phyloP scores from a whole-genome alignment of 2,329 filamentous ascomycete species.

The Stagonosporopsis rhizophila region DNA sequence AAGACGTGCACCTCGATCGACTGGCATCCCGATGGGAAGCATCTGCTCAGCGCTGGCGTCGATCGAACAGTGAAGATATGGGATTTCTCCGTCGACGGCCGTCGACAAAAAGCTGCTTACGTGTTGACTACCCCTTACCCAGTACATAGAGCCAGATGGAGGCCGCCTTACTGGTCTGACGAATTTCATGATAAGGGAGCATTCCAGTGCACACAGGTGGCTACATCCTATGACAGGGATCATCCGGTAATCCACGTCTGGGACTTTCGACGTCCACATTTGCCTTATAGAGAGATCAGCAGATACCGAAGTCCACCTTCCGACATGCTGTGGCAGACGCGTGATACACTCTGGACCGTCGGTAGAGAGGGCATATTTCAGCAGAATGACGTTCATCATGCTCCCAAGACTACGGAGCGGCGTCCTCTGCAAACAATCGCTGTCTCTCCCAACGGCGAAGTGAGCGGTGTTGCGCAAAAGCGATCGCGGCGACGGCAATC shows the following conservation, averaged over 20 bases:
- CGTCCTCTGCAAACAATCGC: constrained; percentile 64
- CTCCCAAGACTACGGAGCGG: constrained; percentile 64
- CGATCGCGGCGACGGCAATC: constrained; percentile 53
- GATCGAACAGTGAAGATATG: constrained; percentile 70
- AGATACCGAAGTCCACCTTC: constrained; percentile 62
- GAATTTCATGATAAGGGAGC: constrained; percentile 59
- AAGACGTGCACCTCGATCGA: constrained; percentile 68
- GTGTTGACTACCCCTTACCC: constrained; percentile 67
- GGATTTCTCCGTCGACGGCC: constrained; percentile 65
- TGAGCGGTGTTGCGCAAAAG: constrained; percentile 63
- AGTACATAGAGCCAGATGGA: constrained; percentile 68
- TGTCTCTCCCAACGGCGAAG: constrained; percentile 64
- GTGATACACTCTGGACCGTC: constrained; percentile 70
- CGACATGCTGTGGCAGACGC: constrained; percentile 69
- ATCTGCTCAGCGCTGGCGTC: constrained; percentile 67
- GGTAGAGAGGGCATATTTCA: constrained; percentile 67
- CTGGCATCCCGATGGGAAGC: constrained; percentile 72
- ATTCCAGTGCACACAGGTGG: constrained; percentile 68
- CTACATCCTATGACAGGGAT: constrained; percentile 67
- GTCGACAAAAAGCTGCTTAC: constrained; percentile 65
- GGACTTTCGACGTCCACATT: constrained; percentile 67
- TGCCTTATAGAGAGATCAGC: constrained; percentile 68
- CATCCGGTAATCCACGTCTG: constrained; percentile 68
- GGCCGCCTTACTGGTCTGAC: constrained; percentile 64
- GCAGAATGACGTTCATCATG: constrained; percentile 68